Percentiles rank a stretch among this genome's conserved stretches.
These are phyloP conservation scores for Neocucurbitaria cava DNA, from an alignment of 2,329 filamentous ascomycete species.

Conservation along the genomic window DNA sequence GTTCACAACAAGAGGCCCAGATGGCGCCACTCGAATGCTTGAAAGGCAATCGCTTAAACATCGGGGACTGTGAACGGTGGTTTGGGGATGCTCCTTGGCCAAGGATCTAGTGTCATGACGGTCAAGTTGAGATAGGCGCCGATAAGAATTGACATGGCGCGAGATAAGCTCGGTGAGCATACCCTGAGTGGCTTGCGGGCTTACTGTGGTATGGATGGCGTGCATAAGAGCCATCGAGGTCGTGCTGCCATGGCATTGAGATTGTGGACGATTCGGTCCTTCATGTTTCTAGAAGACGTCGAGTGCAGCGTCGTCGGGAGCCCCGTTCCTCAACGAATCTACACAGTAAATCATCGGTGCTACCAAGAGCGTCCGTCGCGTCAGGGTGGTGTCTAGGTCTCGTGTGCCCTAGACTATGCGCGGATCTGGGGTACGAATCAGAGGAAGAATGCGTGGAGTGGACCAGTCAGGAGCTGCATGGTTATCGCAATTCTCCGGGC, in stretches of 20 bases:
- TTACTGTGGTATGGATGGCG: no score
- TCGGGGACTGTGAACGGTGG: neutral
- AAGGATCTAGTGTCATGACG: conserved; percentile 4
- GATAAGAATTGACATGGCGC: conserved; percentile 9
- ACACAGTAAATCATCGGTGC: no score
- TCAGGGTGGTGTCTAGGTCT: neutral
- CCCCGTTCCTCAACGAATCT: neutral
- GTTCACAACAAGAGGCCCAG: conserved; percentile 3
- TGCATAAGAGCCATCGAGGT: neutral
- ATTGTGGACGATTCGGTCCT: neutral
- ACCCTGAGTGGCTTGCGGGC: neutral
- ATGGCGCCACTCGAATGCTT: neutral
- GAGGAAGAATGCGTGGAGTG: conserved; percentile 1
- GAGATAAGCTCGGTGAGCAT: conserved; percentile 9
- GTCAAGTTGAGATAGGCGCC: conserved; percentile 9
- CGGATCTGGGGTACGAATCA: neutral
- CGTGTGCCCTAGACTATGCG: neutral
- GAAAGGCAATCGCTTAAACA: neutral
- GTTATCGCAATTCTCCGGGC: conserved; percentile 22
- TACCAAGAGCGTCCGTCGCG: neutral
- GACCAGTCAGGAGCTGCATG: conserved; percentile 16
- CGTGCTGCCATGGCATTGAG: neutral
- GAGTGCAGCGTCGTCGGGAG: neutral
- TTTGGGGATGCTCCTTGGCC: neutral
- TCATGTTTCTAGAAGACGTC: neutral